Evolutionary conservation across 1,284 basidiomycete genomes (phyloP).

Genomic region (Kalmanozyma brasiliensis): DNA sequence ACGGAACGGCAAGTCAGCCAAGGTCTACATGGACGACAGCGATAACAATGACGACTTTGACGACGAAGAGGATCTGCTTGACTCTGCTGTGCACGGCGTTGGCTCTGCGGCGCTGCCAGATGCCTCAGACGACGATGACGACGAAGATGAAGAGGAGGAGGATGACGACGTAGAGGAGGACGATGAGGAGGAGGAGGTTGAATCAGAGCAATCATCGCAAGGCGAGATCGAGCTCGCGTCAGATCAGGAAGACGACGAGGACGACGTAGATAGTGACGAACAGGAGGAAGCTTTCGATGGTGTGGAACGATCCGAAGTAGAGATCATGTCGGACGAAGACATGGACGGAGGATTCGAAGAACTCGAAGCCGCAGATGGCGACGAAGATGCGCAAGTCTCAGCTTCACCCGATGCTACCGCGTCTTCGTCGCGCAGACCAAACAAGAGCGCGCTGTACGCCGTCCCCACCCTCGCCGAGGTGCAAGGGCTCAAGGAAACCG

Average conservation of each 20-base stretch:
- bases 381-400: slow-evolving; percentile 28
- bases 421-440: slow-evolving; percentile 42
- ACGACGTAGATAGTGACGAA: slow-evolving; percentile 20
- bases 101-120: slow-evolving; percentile 42
- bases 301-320: slow-evolving; percentile 25
- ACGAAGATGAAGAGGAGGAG: slow-evolving; percentile 53
- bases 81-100: slow-evolving; percentile 40
- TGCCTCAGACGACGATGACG: slow-evolving; percentile 38
- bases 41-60: slow-evolving; percentile 63
- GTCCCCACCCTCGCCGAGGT: slow-evolving; percentile 76
- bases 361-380: slow-evolving; percentile 48
- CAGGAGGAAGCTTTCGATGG: slow-evolving; percentile 55
- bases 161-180: slow-evolving; percentile 50
- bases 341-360: slow-evolving; percentile 66
- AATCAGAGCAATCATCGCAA: slow-evolving; percentile 25
- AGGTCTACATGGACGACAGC: slow-evolving; percentile 30
- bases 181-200: slow-evolving; percentile 35
- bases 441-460: slow-evolving; percentile 68
- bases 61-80: slow-evolving; percentile 56
- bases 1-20: slow-evolving; percentile 5
- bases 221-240: slow-evolving; percentile 34
- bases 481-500: slow-evolving; percentile 78
- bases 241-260: slow-evolving; percentile 30
- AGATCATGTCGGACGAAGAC: slow-evolving; percentile 61
- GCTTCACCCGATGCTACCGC: slow-evolving; percentile 6